Evolutionary conservation across 345 rosid genomes (phyloP), one percentile per base, ranked within the genome.

Genomic region (Dipteronia dyeriana): DNA sequence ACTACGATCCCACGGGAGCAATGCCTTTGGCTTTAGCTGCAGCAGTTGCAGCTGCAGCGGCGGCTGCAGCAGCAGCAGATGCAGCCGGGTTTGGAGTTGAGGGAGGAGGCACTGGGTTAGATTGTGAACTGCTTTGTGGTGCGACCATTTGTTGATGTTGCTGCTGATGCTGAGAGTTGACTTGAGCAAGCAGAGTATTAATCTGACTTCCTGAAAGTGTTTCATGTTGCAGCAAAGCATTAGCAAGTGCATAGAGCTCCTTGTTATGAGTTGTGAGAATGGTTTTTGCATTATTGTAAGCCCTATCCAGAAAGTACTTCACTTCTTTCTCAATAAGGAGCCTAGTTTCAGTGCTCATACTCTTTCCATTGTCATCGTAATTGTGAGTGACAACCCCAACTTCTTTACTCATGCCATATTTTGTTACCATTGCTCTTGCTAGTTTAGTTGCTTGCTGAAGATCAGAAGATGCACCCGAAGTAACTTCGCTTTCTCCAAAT

Each of bases 261-360:
- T 91, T 91, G 84, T 84, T 78, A 76, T 84, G 88, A 51, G 87
- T 90, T 9, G 90, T 92, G 38, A 96, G 97, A 63, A 96, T 94
- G 38, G 73, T 86, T 79, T 91, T 92, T 4, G 99, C 98, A 31
- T 96, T 96, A 84, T 90, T 86, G 78, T 92, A 94, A 70, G 98
- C 98, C 84, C 85, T 89, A 63, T 94, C 98, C 74, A 94, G 75
- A 20, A 90, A 81, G 62, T 61, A 12, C 79, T 79, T 91, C 84
- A 96, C 97, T 81, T 96, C 98, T 23, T 91, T 85, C 86, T 96
- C 98, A 9, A 96, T 90, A 68, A 94, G 91, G 77, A 92, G 95
- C 84, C 97, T 89, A 11, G 98, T 94, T 81, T 92, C 98, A 0
- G 95, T 94, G 87, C 99, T 96, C 99, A 96, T 92, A 84, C 97